Evolutionary conservation across 1,284 basidiomycete species (phyloP), one percentile per base, ranked within the genome.

Genomic region (Tilletia walkeri): DNA sequence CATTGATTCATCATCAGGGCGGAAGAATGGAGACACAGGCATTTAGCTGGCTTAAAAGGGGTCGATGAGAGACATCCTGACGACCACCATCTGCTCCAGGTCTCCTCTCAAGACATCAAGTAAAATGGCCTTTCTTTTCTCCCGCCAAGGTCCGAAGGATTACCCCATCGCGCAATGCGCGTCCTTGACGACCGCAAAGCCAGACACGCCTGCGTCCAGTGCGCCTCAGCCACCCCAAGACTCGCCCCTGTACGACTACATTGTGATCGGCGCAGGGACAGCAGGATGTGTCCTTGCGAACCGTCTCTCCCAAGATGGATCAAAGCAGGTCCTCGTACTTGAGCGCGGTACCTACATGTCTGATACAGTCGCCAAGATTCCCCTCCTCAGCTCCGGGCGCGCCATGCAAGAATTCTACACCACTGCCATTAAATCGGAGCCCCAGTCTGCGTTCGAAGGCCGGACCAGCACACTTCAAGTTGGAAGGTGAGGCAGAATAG

Each of bases 181-280:
- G 14, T 16, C 59, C 0, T n/a, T 63, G 6, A 63, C 59, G 34
- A 18, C 30, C 4, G 59, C 59, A 9, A 20, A 38, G 36, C 59
- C 36, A 9, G 59, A 63, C 59, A 63, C 59, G 59, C 59, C 59
- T 20, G 65, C 47, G 14, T 47, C 20, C 4, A 10, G 36, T 9
- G 59, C 59, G 16, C 34, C 59, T 16, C 36, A 2, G 14, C 59
- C 59, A n/a, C 88, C 88, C 0, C 80, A 87, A 24, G 86, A 87
- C 59, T 7, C 88, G 34, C 45, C 66, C n/a, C 18, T 7, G 38
- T 56, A 65, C 54, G 67, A 69, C 41, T 36, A 36, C 16, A 54
- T 70, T 34, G 47, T 70, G 41, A 30, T 70, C 30, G 69, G 69
- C 39, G 65, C 69, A 16, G 69, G 69, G 9, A 70, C 69, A 12